Evolutionary conservation across 306 rosid genomes (phyloP).

Genomic region (Sphenostylis stenocarpa): DNA sequence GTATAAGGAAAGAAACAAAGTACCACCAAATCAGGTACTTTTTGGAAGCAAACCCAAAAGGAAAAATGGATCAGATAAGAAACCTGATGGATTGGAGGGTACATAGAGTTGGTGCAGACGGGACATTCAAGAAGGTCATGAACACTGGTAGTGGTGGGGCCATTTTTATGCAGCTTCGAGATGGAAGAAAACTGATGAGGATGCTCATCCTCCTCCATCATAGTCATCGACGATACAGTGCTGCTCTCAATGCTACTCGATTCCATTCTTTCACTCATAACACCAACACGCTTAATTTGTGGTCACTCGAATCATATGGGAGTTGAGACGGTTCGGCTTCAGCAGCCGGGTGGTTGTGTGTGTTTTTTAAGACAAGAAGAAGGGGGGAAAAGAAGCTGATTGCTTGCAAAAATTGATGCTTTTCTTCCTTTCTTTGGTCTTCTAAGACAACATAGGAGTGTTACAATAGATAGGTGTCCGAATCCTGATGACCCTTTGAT

Average conservation of each 20-base stretch:
- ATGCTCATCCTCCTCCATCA: constrained; percentile 59
- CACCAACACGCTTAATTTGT: neutral
- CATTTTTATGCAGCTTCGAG: constrained; percentile 51
- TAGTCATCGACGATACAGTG: constrained; percentile 46
- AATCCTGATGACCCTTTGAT: constrained; percentile 26
- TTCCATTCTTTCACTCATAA: constrained; percentile 49
- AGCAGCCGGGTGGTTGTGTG: neutral
- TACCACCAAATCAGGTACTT: neutral
- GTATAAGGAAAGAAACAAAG: neutral
- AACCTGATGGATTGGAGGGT: constrained; percentile 85
- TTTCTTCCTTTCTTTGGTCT: constrained; percentile 26
- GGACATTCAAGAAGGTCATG: constrained; percentile 86
- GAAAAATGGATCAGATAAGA: constrained; percentile 30
- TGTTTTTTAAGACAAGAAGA: constrained; percentile 6
- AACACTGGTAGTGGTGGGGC: constrained; percentile 55
- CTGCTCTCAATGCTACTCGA: constrained; percentile 42
- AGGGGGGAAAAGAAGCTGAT: neutral
- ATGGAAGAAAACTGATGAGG: constrained; percentile 51
- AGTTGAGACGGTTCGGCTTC: neutral
- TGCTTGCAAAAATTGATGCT: constrained; percentile 32
- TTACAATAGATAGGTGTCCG: neutral
- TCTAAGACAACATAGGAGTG: constrained; percentile 15
- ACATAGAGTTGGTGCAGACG: constrained; percentile 75
- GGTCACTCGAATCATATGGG: constrained; percentile 7
- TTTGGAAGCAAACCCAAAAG: constrained; percentile 3